Evolutionary conservation across 148 eudicot genomes (phyloP), one percentile per base, ranked within the genome.

Genomic region (Limonium bicolor): DNA sequence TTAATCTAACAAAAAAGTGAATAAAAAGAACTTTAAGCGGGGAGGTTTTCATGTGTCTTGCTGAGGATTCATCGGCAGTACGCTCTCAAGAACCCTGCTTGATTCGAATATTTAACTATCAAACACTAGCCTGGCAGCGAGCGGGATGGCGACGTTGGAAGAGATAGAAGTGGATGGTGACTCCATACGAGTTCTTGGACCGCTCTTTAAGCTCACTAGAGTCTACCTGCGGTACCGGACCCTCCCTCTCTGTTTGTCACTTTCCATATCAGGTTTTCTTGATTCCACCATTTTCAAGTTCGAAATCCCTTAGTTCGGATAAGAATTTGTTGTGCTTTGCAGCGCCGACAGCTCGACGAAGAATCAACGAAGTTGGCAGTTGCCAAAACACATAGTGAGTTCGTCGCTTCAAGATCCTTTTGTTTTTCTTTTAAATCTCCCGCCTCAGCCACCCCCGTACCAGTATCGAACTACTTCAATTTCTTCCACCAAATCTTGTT

Each of bases 191-290:
- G 84, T 78, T 37, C 74, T 81, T 9, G 93, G 87, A 33, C 27
- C 78, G 24, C 77, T 73, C 62, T 78, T 81, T 60, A 78, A 66
- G 41, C 77, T 81, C 60, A 78, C 93, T 25, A 53, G 70, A 66
- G 76, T 76, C 41, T 63, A 51, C 65, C 51, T 83, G 7, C 46
- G 78, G 94, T 76, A 7, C 43, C n/a, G 24, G 56, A 27, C 41
- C n/a, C 19, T 49, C 50, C 29, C 51, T 63, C 35, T 58, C n/a
- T 29, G 12, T 0, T 1, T 24, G 3, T 36, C 4, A 47, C 15
- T 13, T 21, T 23, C 7, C 21, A 4, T 27, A 2, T 40, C 20
- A 2, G 3, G 16, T 20, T 40, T 25, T 8, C 32, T 38, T 30
- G 2, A 31, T 37, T 36, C 31, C 28, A 19, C 39, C 36, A 20